Conservation (phyloP, 2,329 filamentous ascomycete species). For the Pseudogymnoascus sp. region DNA sequence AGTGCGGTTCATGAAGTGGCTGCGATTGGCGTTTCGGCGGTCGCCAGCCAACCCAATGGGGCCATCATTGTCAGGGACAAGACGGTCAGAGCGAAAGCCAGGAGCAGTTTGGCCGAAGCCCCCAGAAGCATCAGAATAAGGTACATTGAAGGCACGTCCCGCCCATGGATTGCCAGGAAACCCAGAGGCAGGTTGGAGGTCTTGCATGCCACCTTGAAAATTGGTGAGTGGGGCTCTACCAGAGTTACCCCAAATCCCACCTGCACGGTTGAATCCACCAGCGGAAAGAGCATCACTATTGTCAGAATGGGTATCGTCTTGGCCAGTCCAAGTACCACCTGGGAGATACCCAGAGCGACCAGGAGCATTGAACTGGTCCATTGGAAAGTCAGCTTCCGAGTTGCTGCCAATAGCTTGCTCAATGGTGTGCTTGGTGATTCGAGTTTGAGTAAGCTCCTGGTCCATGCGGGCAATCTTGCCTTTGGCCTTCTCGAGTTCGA, state of each 20-base stretch:
- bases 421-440: constrained; percentile 50
- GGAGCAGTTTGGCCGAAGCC: constrained; percentile 20
- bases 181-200: constrained; percentile 28
- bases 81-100: constrained; percentile 23
- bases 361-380: constrained; percentile 21
- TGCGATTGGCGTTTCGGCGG: constrained; percentile 20
- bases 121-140: constrained; percentile 22
- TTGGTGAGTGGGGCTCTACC: constrained; percentile 33
- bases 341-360: constrained; percentile 30
- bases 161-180: constrained; percentile 40
- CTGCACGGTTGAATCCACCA: constrained; percentile 44
- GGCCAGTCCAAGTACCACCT: constrained; percentile 43
- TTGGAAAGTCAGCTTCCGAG: constrained; percentile 35
- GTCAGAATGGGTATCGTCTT: constrained; percentile 50
- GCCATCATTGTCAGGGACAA: constrained; percentile 23
- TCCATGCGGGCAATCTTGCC: constrained; percentile 64
- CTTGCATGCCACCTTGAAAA: constrained; percentile 14
- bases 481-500: constrained; percentile 63
- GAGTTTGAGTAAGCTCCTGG: constrained; percentile 59
- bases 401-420: constrained; percentile 45
- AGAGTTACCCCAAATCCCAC: constrained; percentile 46
- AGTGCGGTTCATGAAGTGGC: constrained; percentile 23
- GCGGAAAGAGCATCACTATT: constrained; percentile 46
- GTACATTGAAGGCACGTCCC: constrained; percentile 28
- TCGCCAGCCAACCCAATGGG: constrained; percentile 19